phyloP scores from a whole-genome alignment of 2,329 filamentous ascomycete genomes.

The Monosporascus sp. region DNA sequence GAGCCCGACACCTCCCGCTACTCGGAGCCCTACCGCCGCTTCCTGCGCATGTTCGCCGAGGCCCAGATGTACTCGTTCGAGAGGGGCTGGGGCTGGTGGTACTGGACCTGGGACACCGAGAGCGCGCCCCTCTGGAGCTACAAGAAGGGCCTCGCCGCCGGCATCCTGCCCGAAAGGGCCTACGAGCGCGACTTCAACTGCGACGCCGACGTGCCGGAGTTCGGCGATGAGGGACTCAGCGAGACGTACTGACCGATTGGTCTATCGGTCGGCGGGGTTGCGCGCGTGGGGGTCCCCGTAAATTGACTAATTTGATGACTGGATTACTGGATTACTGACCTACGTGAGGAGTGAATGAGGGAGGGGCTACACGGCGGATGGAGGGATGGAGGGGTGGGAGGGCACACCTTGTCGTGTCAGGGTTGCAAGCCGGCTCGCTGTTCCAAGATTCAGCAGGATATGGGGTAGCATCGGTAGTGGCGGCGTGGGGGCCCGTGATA shows the following conservation, averaged over 20 bases:
- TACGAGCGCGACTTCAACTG: constrained; percentile 69
- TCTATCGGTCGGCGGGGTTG: not conserved
- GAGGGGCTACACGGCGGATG: no score
- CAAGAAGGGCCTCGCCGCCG: constrained; percentile 69
- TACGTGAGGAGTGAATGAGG: no score
- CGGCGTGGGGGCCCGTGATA: no score
- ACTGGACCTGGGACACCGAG: constrained; percentile 98
- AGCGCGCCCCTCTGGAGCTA: constrained; percentile 86
- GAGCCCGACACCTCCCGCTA: constrained; percentile 47
- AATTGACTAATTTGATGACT: no score
- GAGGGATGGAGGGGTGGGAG: no score
- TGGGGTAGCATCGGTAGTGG: no score
- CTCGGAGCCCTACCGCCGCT: constrained; percentile 57
- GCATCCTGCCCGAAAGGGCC: constrained; percentile 72
- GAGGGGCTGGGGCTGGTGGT: constrained; percentile 94
- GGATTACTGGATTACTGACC: no score
- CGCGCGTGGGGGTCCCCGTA: no score
- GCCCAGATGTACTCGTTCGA: constrained; percentile 96
- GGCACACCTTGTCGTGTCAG: no score
- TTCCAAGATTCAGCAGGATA: no score
- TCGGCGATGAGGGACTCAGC: constrained; percentile 37
- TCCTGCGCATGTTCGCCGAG: constrained; percentile 83
- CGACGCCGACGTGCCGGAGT: constrained; percentile 49
- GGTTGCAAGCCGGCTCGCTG: no score
- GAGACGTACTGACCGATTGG: constrained; percentile 41